Evolutionary conservation across 176 grass and related monocot genomes (phyloP), one percentile per base, ranked within the genome.

Genomic region (Aegilops tauschii): DNA sequence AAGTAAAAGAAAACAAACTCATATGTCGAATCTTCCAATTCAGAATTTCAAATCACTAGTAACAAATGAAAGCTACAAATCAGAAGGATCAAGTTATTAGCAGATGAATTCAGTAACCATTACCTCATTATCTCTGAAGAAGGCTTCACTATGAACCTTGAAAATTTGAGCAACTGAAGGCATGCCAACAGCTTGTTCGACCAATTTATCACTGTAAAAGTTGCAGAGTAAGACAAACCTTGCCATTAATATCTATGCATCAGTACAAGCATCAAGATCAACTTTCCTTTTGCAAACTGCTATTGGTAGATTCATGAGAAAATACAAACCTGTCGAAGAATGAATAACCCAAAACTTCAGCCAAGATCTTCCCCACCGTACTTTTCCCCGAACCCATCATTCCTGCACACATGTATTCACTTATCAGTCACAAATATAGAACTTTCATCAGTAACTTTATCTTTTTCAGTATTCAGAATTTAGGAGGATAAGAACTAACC

Each of bases 371-470:
- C 17, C 94, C 97, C 35, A 99, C 94, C 12, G 97, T 99, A 61
- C 89, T 99, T 87, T 99, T 99, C 23, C 97, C 97, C 73, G 97
- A 99, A 59, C 97, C 97, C 97, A 99, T 99, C 94, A 99, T 94
- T 79, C 97, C 97, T 99, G 85, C 69, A 45, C 44, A 89, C 32
- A 83, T 34, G 13, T 16, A 73, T 30, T 82, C 9, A 69, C 10
- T 69, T 27, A 47, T 85, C 76, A 88, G 59, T 82, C 9, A 20
- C 1, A 91, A 76, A 61, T 61, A 76, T 64, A 82, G 42, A 77
- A 21, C 8, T 77, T 63, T 25, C 21, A 87, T 61, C 56, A 12
- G 80, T 76, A 31, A 36, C 4, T 75, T 74, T 16, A 10, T 6
- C n/a, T 11, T 78, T 66, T 89, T 82, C 45, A n/a, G 62, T 58